phyloP scores from a whole-genome alignment of 495 filamentous ascomycete species.

The Podospora comata region DNA sequence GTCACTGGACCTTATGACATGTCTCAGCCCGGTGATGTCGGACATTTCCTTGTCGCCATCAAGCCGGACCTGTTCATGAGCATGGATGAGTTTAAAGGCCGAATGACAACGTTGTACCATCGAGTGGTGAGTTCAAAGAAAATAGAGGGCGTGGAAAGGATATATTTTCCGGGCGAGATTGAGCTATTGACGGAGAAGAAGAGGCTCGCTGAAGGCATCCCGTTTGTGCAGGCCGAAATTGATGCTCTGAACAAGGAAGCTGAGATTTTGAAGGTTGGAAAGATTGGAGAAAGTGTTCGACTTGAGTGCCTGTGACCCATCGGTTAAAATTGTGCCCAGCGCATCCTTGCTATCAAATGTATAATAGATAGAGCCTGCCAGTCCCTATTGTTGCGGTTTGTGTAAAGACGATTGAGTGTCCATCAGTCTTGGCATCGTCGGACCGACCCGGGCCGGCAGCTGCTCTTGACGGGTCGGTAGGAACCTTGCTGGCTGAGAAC shows the following conservation, averaged over 20 bases:
- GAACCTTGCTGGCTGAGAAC: background rate
- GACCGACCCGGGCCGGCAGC: background rate
- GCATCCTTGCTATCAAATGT: too few species aligned
- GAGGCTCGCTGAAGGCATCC: slow-evolving; percentile 59
- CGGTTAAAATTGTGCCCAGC: too few species aligned
- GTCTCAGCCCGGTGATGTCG: slow-evolving; percentile 63
- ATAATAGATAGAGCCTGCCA: too few species aligned
- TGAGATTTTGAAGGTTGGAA: slow-evolving; percentile 45
- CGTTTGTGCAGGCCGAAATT: slow-evolving; percentile 62
- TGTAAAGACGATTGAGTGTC: too few species aligned
- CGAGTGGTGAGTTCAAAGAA: slow-evolving; percentile 61
- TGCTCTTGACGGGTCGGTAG: background rate
- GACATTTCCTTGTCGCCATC: slow-evolving; percentile 71
- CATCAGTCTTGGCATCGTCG: background rate
- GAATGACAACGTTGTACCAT: slow-evolving; percentile 70
- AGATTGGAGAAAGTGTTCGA: background rate
- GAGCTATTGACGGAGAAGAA: slow-evolving; percentile 61
- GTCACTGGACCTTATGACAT: slow-evolving; percentile 72
- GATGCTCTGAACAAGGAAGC: slow-evolving; percentile 66
- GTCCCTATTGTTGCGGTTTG: too few species aligned
- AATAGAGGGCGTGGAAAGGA: slow-evolving; percentile 66
- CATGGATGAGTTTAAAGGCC: slow-evolving; percentile 61
- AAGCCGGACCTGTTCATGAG: slow-evolving; percentile 75
- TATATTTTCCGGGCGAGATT: slow-evolving; percentile 78
- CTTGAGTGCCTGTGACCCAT: too few species aligned